Base-by-base conservation (phyloP, 1,139 yeast genomes). In the Petasospora fabianii region DNA sequence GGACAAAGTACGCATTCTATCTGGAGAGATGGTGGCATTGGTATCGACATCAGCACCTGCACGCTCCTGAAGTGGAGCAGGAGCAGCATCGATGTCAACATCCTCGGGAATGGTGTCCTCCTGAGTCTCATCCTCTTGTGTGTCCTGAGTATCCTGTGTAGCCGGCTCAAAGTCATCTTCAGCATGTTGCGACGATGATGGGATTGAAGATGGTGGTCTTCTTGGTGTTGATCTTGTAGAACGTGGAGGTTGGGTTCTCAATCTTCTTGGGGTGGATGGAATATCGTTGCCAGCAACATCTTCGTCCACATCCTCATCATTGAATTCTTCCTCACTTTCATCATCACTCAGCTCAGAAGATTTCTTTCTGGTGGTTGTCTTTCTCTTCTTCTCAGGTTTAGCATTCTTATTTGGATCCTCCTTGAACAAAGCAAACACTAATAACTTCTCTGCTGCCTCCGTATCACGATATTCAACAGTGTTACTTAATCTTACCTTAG, bases 381-480 rank as follows among this genome's bases (percentile, higher is more conserved):
- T 53, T 30, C 54, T 38, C 43, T 49, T 44, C 44, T 59, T 64
- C 65, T 62, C 63, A n/a, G n/a, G 15, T 7, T 21, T 31, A 64
- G 32, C 58, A 47, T 54, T 26, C 33, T 16, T 12, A n/a, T 12
- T 31, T 49, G 63, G 68, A 6, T 80, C 77, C 58, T 86, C 95
- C 58, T 83, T 84, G 69, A 90, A 84, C 50, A 94, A 68, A 1
- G 98, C 94, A 61, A 76, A 92, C 56, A 95, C 73, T 51, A 92
- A 69, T 54, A 94, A 63, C 52, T 83, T 84, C 51, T 87, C 94
- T 4, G 99, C 98, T 31, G 85, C 82, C 48, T 73, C 69, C 2
- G 97, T 96, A 63, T 92, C 99, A 48, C 72, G 73, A 22, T 75
- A 75, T 29, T 83, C 87, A 16, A 92, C 82, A 3, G 77, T 71